Evolutionary conservation across 2,329 filamentous ascomycete species (phyloP).

Genomic region (Triangularia verruculosa): DNA sequence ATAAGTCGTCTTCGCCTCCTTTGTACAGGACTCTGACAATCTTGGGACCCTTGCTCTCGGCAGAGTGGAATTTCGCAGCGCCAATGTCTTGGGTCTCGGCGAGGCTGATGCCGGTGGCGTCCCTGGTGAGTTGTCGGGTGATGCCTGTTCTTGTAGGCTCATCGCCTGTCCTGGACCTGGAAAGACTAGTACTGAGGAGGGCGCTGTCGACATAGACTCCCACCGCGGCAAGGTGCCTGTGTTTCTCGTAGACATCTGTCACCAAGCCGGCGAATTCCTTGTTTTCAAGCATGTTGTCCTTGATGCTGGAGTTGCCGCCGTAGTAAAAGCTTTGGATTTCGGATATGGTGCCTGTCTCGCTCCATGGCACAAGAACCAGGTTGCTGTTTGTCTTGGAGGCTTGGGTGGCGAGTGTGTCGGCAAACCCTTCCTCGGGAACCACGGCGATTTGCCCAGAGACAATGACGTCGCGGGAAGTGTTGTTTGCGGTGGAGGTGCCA

Average conservation of each 20-base stretch:
- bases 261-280: slow-evolving; percentile 55
- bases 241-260: slow-evolving; percentile 57
- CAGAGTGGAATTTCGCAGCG: slow-evolving; percentile 14
- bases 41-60: slow-evolving; percentile 9
- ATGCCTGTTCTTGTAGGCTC: not conserved
- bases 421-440: slow-evolving; percentile 71
- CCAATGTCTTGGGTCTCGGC: slow-evolving; percentile 15
- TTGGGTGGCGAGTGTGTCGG: slow-evolving; percentile 69
- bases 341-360: slow-evolving; percentile 70
- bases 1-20: slow-evolving; percentile 74
- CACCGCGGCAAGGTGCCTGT: slow-evolving; percentile 56
- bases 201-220: slow-evolving; percentile 74
- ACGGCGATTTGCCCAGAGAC: slow-evolving; percentile 78
- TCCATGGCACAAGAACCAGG: slow-evolving; percentile 83
- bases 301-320: slow-evolving; percentile 30
- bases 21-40: slow-evolving; percentile 66
- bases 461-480: slow-evolving; percentile 48
- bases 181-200: slow-evolving; percentile 31
- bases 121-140: slow-evolving; percentile 15
- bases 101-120: slow-evolving; percentile 15
- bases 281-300: slow-evolving; percentile 51
- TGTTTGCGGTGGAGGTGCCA: slow-evolving; percentile 18
- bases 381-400: slow-evolving; percentile 69
- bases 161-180: slow-evolving; percentile 34
- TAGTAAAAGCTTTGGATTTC: slow-evolving; percentile 53